Percentiles rank a stretch among this genome's conserved stretches.
These are phyloP conservation scores for Botrytis galanthina DNA, from an alignment of 2,329 filamentous ascomycete genomes.

Conservation along the genomic window DNA sequence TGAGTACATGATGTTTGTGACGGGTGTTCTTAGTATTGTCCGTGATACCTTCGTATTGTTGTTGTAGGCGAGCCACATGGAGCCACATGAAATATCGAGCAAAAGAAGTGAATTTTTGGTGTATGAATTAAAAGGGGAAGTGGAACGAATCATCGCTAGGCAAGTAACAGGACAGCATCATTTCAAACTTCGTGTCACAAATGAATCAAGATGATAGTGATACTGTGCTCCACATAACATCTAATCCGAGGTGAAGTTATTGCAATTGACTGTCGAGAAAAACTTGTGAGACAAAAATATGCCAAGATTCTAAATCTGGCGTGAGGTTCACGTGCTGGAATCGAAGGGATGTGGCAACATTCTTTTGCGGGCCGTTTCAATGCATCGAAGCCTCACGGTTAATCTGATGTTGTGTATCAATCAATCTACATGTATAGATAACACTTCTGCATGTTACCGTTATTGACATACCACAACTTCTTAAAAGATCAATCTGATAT, in stretches of 20 bases:
- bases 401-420: background rate
- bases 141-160: slow-evolving; percentile 43
- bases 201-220: background rate
- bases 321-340: background rate
- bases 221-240: background rate
- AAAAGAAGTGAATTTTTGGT: slow-evolving; percentile 2
- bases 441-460: background rate
- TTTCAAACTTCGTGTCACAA: background rate
- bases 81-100: slow-evolving; percentile 5
- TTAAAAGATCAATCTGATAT: background rate
- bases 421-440: background rate
- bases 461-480: background rate
- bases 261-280: background rate
- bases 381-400: background rate
- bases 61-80: slow-evolving; percentile 16
- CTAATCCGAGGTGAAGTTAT: background rate
- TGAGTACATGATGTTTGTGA: slow-evolving; percentile 6
- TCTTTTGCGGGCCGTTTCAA: background rate
- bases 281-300: background rate
- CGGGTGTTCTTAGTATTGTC: slow-evolving; percentile 18
- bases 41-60: slow-evolving; percentile 18
- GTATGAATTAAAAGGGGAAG: slow-evolving; percentile 28
- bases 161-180: slow-evolving; percentile 40
- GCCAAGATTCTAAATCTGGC: background rate
- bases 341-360: background rate